Percentiles rank a stretch among this genome's conserved stretches.
Evolutionary conservation across 345 rosid genomes (phyloP).

Genomic region (Sonneratia caseolaris): DNA sequence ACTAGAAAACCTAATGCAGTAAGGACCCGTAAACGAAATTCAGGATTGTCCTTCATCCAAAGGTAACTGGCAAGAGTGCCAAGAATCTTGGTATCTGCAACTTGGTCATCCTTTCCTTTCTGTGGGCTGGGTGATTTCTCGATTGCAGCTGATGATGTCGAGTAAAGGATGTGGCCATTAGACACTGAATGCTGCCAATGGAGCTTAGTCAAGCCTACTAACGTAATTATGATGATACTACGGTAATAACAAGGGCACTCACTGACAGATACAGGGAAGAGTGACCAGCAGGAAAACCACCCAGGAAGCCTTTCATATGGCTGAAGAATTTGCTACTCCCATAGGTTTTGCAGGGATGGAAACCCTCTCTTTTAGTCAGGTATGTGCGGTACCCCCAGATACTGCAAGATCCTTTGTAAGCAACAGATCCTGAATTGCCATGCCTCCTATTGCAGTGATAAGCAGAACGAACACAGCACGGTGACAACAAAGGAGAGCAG

Average conservation of each 20-base stretch:
- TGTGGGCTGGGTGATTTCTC: background rate
- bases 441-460: background rate
- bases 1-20: slow-evolving; percentile 77
- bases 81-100: slow-evolving; percentile 65
- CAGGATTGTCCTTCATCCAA: slow-evolving; percentile 85
- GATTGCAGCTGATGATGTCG: slow-evolving; percentile 6
- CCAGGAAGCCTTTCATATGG: slow-evolving; percentile 1
- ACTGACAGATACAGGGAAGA: background rate
- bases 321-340: background rate
- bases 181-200: slow-evolving; percentile 6
- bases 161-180: slow-evolving; percentile 7
- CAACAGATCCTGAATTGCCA: background rate
- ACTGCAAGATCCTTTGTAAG: background rate
- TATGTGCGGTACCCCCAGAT: background rate
- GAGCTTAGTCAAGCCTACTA: background rate
- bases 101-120: slow-evolving; percentile 12
- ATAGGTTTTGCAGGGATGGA: background rate
- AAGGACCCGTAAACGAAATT: slow-evolving; percentile 74
- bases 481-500: slow-evolving; percentile 1
- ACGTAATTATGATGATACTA: background rate
- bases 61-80: slow-evolving; percentile 64
- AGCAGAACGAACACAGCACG: background rate
- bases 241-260: background rate
- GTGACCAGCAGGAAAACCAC: background rate
- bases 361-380: background rate